Conservation (phyloP, 352 stramenopile genomes). For the Phytophthora vignae region DNA sequence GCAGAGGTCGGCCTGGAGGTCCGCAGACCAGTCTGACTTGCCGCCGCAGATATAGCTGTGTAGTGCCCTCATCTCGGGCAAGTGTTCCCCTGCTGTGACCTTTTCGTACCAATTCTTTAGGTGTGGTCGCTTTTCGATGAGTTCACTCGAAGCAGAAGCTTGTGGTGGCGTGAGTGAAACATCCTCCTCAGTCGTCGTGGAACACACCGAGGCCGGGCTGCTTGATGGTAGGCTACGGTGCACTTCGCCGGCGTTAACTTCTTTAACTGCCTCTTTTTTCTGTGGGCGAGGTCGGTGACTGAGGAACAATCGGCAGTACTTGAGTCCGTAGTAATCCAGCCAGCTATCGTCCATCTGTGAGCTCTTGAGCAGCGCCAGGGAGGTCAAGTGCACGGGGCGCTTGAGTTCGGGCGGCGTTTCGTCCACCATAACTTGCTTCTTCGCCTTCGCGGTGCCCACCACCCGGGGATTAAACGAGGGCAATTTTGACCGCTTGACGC, state of each 20-base stretch:
- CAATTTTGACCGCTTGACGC: constrained; percentile 69
- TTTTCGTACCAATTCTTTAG: constrained; percentile 65
- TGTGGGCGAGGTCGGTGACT: constrained; percentile 40
- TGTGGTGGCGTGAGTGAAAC: constrained; percentile 32
- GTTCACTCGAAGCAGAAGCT: constrained; percentile 4
- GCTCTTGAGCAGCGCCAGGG: constrained; percentile 79
- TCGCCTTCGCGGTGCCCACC: constrained; percentile 28
- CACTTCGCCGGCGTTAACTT: constrained; percentile 6
- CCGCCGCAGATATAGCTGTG: constrained; percentile 77
- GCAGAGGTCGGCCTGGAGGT: constrained; percentile 33
- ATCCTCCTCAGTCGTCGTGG: constrained; percentile 58
- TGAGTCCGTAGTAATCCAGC: constrained; percentile 69
- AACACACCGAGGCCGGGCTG: constrained; percentile 64
- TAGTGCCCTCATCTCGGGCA: constrained; percentile 56
- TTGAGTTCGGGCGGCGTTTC: constrained; percentile 63
- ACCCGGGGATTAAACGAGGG: constrained; percentile 32
- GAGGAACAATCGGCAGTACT: constrained; percentile 74
- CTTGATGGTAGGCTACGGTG: constrained; percentile 32
- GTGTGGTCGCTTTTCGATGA: constrained; percentile 18
- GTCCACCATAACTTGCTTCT: constrained; percentile 34
- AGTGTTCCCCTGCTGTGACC: constrained; percentile 52
- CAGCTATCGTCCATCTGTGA: constrained; percentile 74
- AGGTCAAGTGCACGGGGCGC: constrained; percentile 68
- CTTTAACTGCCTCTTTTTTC: constrained; percentile 7
- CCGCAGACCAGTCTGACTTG: constrained; percentile 62